Conservation (phyloP, 257 asterid genomes). For the Solanum tarapatanum region DNA sequence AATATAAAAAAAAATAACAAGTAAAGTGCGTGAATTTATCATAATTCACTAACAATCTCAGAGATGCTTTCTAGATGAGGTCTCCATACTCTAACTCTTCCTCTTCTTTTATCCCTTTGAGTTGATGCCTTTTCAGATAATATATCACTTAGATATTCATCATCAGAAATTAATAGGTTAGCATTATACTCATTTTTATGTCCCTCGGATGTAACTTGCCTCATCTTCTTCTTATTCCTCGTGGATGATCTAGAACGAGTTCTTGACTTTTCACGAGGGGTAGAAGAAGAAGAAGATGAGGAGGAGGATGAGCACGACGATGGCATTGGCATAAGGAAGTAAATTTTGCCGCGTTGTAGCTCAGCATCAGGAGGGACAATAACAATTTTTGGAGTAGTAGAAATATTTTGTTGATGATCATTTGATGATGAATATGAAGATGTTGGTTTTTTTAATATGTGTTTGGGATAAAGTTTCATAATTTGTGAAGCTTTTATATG, state of each 20-base stretch:
- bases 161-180: conserved; percentile 34
- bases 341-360: conserved; percentile 90
- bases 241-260: neutral
- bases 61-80: conserved; percentile 83
- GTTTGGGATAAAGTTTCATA: conserved; percentile 75
- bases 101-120: conserved; percentile 68
- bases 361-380: conserved; percentile 70
- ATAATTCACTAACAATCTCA: conserved; percentile 48
- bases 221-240: conserved; percentile 28
- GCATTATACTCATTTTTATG: neutral
- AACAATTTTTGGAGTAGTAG: conserved; percentile 50
- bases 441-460: conserved; percentile 71
- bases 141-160: conserved; percentile 61
- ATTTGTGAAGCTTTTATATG: conserved; percentile 62
- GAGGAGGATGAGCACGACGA: conserved; percentile 7
- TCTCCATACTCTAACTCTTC: conserved; percentile 73
- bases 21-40: neutral
- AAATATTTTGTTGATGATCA: conserved; percentile 17
- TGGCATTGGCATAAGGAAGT: conserved; percentile 71
- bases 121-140: conserved; percentile 51
- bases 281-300: conserved; percentile 21
- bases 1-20: neutral
- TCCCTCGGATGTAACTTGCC: neutral
- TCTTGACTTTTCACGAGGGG: neutral
- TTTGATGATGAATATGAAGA: neutral